A percentile compares a stretch with the other conserved stretches of the same genome.
phyloP scores from a whole-genome alignment of 805 yeast species.

The Metschnikowia cerradonensis region DNA sequence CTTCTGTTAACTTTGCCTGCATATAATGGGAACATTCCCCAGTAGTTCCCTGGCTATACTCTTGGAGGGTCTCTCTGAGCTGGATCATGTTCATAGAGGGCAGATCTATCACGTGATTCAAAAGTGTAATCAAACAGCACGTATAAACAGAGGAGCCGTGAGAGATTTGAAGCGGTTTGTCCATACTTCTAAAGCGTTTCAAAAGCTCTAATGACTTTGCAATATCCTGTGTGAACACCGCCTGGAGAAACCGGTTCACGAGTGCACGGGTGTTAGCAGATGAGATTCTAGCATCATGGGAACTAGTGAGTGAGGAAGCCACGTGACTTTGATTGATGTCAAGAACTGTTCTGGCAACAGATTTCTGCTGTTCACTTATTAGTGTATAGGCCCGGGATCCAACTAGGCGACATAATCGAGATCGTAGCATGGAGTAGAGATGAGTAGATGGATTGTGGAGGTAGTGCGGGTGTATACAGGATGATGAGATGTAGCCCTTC shows the following conservation, averaged over 20 bases:
- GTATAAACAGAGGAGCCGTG: constrained; percentile 7
- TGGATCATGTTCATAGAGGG: not conserved
- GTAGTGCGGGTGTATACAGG: not conserved
- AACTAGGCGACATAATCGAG: not conserved
- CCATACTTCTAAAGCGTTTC: constrained; percentile 3
- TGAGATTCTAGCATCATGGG: constrained; percentile 1
- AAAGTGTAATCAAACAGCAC: constrained; percentile 12
- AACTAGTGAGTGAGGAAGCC: not conserved
- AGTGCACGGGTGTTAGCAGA: constrained; percentile 8
- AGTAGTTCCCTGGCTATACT: not conserved
- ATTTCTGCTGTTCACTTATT: not conserved
- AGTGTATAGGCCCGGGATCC: not conserved
- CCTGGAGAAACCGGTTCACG: constrained; percentile 15
- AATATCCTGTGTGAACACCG: constrained; percentile 12
- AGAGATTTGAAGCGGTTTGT: not conserved
- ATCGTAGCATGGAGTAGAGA: not conserved
- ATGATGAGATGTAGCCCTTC: too few species aligned
- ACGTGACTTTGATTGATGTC: constrained; percentile 10
- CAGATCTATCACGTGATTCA: constrained; percentile 4
- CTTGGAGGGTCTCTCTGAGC: not conserved
- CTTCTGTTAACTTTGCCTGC: not conserved
- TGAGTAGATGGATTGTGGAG: too few species aligned
- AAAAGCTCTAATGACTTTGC: constrained; percentile 5
- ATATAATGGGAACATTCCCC: not conserved
- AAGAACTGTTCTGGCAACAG: constrained; percentile 3